phyloP scores from a whole-genome alignment of 164 flowering plant species.

The Buxus sempervirens region DNA sequence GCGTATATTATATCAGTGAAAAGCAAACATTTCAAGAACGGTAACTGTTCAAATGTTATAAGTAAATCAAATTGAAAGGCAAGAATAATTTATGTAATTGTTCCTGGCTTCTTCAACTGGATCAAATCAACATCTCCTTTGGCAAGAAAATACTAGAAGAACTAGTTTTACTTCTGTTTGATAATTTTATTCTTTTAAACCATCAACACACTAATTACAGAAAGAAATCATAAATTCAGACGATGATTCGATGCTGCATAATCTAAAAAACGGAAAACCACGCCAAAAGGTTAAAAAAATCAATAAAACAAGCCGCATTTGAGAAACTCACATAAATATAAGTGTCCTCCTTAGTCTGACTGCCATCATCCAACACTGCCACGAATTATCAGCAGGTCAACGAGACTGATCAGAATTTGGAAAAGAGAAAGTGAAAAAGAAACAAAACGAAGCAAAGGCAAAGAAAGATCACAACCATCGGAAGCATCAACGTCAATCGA shows the following conservation, averaged over 20 bases:
- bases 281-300: not conserved
- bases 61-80: not conserved
- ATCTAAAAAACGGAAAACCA: constrained; percentile 1
- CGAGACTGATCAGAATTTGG: not conserved
- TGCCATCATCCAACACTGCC: constrained; percentile 83
- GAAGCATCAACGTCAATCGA: constrained; percentile 93
- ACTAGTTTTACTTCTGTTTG: not conserved
- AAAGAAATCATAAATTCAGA: not conserved
- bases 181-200: not conserved
- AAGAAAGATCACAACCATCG: constrained; percentile 49
- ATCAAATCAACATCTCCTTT: not conserved
- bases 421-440: not conserved
- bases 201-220: not conserved
- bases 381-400: constrained; percentile 10
- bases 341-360: constrained; percentile 71
- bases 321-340: constrained; percentile 76
- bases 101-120: not conserved
- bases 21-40: too few species aligned
- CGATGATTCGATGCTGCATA: not conserved
- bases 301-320: constrained; percentile 3
- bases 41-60: not conserved
- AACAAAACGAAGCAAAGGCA: constrained; percentile 11
- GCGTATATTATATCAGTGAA: too few species aligned
- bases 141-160: not conserved
- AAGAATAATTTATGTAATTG: not conserved